Evolutionary conservation across 768 basidiomycete genomes (phyloP).

Genomic region (Chiua virens): DNA sequence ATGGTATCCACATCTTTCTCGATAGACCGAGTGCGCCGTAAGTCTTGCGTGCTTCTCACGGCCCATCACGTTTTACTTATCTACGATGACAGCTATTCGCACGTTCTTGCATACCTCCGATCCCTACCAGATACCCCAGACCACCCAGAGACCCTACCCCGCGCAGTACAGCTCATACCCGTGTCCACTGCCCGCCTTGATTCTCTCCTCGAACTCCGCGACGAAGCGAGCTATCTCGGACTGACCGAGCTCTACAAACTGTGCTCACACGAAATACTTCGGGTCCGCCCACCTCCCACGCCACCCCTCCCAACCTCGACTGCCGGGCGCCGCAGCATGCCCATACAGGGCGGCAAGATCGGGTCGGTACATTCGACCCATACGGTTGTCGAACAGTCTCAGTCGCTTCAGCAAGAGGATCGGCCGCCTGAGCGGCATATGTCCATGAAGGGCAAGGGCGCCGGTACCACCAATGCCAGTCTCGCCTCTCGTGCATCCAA

Average conservation of each 20-base stretch:
- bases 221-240: conserved; percentile 76
- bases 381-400: conserved; percentile 56
- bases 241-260: conserved; percentile 63
- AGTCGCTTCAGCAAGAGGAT: conserved; percentile 23
- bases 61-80: neutral
- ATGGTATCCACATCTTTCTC: conserved; percentile 68
- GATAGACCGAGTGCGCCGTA: conserved; percentile 80
- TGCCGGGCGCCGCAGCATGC: conserved; percentile 36
- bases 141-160: conserved; percentile 56
- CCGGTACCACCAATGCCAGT: neutral
- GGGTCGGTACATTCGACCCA: conserved; percentile 61
- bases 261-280: conserved; percentile 65
- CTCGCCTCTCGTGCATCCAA: conserved; percentile 1
- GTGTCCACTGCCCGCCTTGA: conserved; percentile 54
- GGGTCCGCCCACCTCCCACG: conserved; percentile 39
- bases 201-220: conserved; percentile 68
- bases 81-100: conserved; percentile 52
- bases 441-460: neutral
- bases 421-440: conserved; percentile 7
- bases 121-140: conserved; percentile 47
- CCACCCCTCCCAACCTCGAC: conserved; percentile 24
- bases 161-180: conserved; percentile 50
- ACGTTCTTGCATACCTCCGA: conserved; percentile 73
- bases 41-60: conserved; percentile 31
- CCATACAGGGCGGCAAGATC: conserved; percentile 36